Evolutionary conservation across 306 rosid species (phyloP).

Genomic region (Geum urbanum): DNA sequence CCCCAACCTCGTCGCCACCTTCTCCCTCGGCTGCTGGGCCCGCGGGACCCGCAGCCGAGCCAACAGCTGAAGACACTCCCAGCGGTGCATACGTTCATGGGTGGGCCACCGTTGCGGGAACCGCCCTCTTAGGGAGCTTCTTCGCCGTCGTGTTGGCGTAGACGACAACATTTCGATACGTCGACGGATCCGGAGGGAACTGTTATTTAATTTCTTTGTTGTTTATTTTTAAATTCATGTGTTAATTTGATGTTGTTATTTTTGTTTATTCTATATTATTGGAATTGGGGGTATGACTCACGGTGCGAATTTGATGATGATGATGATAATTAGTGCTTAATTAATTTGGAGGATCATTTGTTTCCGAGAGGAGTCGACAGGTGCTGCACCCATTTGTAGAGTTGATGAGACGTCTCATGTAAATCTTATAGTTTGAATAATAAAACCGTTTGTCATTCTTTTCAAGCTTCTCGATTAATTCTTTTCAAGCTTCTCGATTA

Average conservation of each 20-base stretch:
- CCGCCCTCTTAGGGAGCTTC: conserved; percentile 60
- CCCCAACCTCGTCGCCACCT: conserved; percentile 26
- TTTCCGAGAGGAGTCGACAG: conserved; percentile 33
- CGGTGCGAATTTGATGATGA: conserved; percentile 14
- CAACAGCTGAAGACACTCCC: not conserved
- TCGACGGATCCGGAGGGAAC: conserved; percentile 36
- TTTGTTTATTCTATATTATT: conserved; percentile 36
- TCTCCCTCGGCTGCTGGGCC: conserved; percentile 26
- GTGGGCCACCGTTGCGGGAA: conserved; percentile 38
- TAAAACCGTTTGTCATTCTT: conserved; percentile 64
- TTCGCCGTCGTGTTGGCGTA: conserved; percentile 62
- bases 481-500: conserved; percentile 20
- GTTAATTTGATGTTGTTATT: conserved; percentile 14
- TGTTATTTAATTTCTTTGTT: conserved; percentile 14
- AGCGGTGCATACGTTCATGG: conserved; percentile 21
- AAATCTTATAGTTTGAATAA: conserved; percentile 58
- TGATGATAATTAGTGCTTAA: conserved; percentile 23
- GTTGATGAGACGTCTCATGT: conserved; percentile 61
- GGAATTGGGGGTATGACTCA: conserved; percentile 18
- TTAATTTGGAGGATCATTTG: conserved; percentile 47
- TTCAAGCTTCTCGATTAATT: conserved; percentile 21
- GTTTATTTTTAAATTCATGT: not conserved
- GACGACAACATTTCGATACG: not conserved
- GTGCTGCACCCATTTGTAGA: conserved; percentile 47
- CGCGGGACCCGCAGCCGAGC: not conserved